These are phyloP conservation scores for Neofusicoccum cordaticola DNA, from an alignment of 2,329 filamentous ascomycete genomes.

Conservation along the genomic window DNA sequence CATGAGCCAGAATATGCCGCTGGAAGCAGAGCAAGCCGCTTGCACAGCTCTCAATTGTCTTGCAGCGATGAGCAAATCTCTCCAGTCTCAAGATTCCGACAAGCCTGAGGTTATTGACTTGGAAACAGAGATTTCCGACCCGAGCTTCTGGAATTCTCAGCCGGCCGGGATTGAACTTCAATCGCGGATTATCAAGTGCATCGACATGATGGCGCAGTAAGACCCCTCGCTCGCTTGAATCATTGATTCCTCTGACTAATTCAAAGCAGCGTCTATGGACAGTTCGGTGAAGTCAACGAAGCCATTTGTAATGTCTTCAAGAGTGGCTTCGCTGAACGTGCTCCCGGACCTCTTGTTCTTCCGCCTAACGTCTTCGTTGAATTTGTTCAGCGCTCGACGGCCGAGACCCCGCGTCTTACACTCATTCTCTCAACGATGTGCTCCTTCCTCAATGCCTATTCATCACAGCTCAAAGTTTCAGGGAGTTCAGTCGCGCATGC, in stretches of 20 bases:
- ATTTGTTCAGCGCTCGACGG: slow-evolving; percentile 60
- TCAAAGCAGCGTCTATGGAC: slow-evolving; percentile 47
- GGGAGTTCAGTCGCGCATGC: slow-evolving; percentile 39
- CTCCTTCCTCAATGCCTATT: slow-evolving; percentile 54
- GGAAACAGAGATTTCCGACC: slow-evolving; percentile 47
- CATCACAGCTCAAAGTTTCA: slow-evolving; percentile 29
- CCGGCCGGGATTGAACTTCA: slow-evolving; percentile 48
- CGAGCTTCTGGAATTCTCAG: slow-evolving; percentile 50
- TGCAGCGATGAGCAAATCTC: slow-evolving; percentile 66
- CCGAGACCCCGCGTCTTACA: slow-evolving; percentile 65
- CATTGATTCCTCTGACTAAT: not conserved
- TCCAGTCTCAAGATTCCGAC: slow-evolving; percentile 65
- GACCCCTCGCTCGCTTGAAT: not conserved
- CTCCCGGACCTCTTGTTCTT: slow-evolving; percentile 75
- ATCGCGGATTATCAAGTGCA: slow-evolving; percentile 50
- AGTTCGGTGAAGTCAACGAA: slow-evolving; percentile 67
- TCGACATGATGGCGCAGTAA: slow-evolving; percentile 46
- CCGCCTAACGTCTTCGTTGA: slow-evolving; percentile 63
- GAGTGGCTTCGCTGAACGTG: slow-evolving; percentile 71
- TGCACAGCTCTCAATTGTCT: slow-evolving; percentile 65
- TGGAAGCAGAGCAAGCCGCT: slow-evolving; percentile 44
- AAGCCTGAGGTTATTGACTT: slow-evolving; percentile 57
- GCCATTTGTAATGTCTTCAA: slow-evolving; percentile 69
- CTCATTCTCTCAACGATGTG: slow-evolving; percentile 69
- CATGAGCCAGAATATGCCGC: slow-evolving; percentile 14